These are phyloP conservation scores for Populus davidiana DNA, from an alignment of 345 rosid species.

Conservation along the genomic window DNA sequence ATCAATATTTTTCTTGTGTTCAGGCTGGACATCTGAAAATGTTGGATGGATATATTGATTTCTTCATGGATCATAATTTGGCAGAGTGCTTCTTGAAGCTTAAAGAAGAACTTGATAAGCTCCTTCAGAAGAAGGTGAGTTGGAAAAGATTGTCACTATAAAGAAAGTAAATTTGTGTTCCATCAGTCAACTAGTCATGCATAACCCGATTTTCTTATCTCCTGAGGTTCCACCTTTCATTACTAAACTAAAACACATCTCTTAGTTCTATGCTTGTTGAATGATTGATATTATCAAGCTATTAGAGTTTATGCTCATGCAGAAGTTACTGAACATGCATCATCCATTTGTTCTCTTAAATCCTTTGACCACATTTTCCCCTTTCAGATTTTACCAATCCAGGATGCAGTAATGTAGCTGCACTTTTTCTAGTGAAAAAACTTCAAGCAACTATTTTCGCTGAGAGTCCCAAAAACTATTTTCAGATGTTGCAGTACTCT, in stretches of 20 bases:
- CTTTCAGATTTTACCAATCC: neutral
- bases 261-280: neutral
- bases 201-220: neutral
- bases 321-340: neutral
- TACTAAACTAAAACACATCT: neutral
- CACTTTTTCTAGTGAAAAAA: neutral
- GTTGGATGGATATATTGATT: slow-evolving; percentile 86
- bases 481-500: neutral
- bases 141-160: neutral
- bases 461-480: neutral
- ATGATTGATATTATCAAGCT: neutral
- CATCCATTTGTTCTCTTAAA: no score
- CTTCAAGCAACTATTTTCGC: neutral
- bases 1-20: slow-evolving; percentile 9
- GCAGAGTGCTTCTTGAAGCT: slow-evolving; percentile 83
- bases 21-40: slow-evolving; percentile 94
- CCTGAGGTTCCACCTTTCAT: neutral
- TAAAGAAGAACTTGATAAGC: slow-evolving; percentile 74
- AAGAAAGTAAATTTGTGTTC: neutral
- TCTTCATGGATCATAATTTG: slow-evolving; percentile 89
- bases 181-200: neutral
- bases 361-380: neutral
- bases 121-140: slow-evolving; percentile 68
- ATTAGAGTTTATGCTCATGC: neutral
- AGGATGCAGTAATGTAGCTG: no score